Evolutionary conservation across 345 rosid genomes (phyloP), one percentile per base, ranked within the genome.

Genomic region (Noccaea caerulescens): DNA sequence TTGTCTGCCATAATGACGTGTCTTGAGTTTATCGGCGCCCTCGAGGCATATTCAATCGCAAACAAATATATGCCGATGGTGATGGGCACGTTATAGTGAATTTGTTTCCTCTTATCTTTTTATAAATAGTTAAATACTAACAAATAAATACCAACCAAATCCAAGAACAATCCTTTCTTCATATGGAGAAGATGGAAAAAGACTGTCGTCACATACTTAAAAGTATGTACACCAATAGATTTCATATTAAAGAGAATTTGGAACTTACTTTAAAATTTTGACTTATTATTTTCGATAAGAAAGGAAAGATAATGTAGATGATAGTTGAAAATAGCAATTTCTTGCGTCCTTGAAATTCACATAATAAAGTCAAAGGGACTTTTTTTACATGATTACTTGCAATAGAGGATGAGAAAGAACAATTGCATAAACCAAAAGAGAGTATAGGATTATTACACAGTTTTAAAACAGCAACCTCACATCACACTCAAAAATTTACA

Each of bases 1-100:
- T 12, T 18, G 52, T 34, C 64, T 45, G 57, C 51, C 34, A 7
- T 38, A n/a, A 37, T 37, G 71, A 63, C n/a, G 58, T 64, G 57
- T 55, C 49, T 2, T 10, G 5, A 4, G 52, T 18, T 41, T 38
- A 66, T 58, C 39, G 49, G 65, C 66, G 77, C 10, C 47, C 45
- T 25, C 2, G 7, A 58, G 41, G 72, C 72, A 73, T 50, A 50
- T 66, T 73, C 67, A 66, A n/a, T 66, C 72, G 18, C 12, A 68
- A 45, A 52, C 50, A 60, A 68, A 65, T 59, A 68, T 60, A 68
- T 59, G 50, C 67, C 72, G 68, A 73, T 42, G 41, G 54, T 73
- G 68, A 60, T 74, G 72, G 68, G 63, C 78, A 74, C 78, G 70
- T 75, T 30, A 62, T 54, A 55, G 58, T 62, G 64, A 54, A 39